phyloP scores from a whole-genome alignment of 176 grass and related monocot species.

The Musa troglodytarum region DNA sequence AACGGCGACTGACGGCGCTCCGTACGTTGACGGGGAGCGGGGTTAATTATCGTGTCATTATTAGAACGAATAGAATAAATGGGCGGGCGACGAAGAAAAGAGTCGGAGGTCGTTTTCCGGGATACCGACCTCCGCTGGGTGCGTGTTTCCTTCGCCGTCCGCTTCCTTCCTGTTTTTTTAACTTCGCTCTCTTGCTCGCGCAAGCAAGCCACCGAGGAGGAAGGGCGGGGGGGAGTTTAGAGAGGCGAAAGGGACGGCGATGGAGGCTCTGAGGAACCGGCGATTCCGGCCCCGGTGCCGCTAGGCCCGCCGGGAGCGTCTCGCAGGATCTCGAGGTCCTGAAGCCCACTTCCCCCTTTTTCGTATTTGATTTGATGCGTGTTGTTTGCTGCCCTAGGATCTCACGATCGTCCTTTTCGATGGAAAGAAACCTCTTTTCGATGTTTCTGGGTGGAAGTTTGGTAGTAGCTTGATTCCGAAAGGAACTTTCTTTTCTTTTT shows the following conservation, averaged over 20 bases:
- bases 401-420: not conserved
- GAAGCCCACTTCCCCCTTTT: not conserved
- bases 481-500: not conserved
- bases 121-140: constrained; percentile 10
- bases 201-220: not conserved
- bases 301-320: not conserved
- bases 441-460: not conserved
- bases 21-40: not conserved
- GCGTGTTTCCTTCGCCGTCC: not conserved
- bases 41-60: constrained; percentile 12
- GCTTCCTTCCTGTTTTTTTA: constrained; percentile 8
- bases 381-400: not conserved
- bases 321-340: not conserved
- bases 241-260: not conserved
- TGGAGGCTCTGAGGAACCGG: not conserved
- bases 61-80: constrained; percentile 9
- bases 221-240: not conserved
- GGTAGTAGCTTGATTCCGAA: not conserved
- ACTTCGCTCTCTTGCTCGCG: constrained; percentile 5
- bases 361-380: not conserved
- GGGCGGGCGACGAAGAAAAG: not conserved
- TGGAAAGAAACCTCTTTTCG: not conserved
- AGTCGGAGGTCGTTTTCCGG: constrained; percentile 10
- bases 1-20: not conserved
- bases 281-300: not conserved